Evolutionary conservation across 352 stramenopile species (phyloP).

Genomic region (Phytopythium boreale): DNA sequence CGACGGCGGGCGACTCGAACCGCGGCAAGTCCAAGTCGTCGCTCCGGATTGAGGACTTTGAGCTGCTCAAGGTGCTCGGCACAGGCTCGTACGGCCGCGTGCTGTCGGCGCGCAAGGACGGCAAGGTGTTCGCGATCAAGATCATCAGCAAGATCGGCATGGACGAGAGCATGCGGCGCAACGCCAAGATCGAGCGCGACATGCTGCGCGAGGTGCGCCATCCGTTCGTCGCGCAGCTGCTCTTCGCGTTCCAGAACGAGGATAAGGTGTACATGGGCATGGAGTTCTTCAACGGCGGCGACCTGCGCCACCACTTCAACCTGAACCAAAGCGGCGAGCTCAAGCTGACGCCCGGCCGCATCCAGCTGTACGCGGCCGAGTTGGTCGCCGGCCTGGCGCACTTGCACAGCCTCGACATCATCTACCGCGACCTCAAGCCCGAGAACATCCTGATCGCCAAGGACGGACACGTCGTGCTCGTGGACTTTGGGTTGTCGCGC

Average conservation of each 20-base stretch:
- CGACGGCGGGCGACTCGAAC: constrained; percentile 22
- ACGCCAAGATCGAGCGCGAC: constrained; percentile 91
- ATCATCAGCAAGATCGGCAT: constrained; percentile 89
- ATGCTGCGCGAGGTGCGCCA: constrained; percentile 94
- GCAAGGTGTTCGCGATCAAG: constrained; percentile 84
- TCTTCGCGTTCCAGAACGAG: constrained; percentile 97
- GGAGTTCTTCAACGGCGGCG: constrained; percentile 97
- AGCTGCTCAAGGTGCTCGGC: constrained; percentile 81
- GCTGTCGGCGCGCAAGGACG: constrained; percentile 68
- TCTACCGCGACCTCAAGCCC: constrained; percentile 88
- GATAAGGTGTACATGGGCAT: constrained; percentile 99
- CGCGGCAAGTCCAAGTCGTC: constrained; percentile 75
- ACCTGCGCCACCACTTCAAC: constrained; percentile 88
- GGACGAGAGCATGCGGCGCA: constrained; percentile 76
- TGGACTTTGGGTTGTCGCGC: constrained; percentile 89
- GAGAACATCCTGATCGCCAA: constrained; percentile 88
- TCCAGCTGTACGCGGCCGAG: constrained; percentile 86
- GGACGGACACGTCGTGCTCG: constrained; percentile 87
- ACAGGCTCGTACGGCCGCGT: constrained; percentile 85
- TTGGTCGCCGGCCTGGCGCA: constrained; percentile 81
- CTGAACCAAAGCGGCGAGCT: constrained; percentile 63
- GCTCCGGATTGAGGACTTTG: constrained; percentile 85
- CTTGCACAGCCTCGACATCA: constrained; percentile 88
- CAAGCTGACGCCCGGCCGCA: constrained; percentile 60
- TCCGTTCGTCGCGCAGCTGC: constrained; percentile 96